These are phyloP conservation scores for Trypanosomatidae sp. DNA, from an alignment of 208 protist genomes.

Conservation along the genomic window DNA sequence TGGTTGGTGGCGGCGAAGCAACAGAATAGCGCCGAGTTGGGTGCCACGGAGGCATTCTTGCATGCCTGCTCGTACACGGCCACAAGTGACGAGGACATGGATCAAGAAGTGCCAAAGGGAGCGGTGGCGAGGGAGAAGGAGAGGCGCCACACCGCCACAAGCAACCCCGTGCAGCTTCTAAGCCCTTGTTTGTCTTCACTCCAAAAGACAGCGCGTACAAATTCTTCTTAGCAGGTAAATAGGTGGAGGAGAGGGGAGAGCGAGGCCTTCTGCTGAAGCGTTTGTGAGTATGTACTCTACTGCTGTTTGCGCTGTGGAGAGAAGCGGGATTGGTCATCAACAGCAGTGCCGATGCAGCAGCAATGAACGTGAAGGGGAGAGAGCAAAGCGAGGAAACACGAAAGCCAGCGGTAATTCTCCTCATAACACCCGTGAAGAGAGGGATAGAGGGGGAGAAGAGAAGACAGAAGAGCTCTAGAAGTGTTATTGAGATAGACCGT, in stretches of 20 bases:
- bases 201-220: not conserved
- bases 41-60: slow-evolving; percentile 3
- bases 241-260: not conserved
- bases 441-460: not conserved
- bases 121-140: not conserved
- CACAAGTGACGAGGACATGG: slow-evolving; percentile 7
- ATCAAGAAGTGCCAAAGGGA: not conserved
- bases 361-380: not conserved
- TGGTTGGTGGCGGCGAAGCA: slow-evolving; percentile 6
- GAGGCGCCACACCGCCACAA: not conserved
- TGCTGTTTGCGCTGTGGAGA: too few species aligned
- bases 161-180: not conserved
- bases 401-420: not conserved
- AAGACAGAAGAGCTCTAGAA: not conserved
- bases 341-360: too few species aligned
- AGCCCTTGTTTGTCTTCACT: not conserved
- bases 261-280: not conserved
- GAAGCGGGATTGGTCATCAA: too few species aligned
- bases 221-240: not conserved
- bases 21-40: slow-evolving; percentile 21
- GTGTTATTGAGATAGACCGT: not conserved
- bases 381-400: not conserved
- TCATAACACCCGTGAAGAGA: not conserved
- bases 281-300: too few species aligned
- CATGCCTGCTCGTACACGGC: slow-evolving; percentile 30